A percentile compares a stretch with the other conserved stretches of the same genome.
These are phyloP conservation scores for Epichloe aotearoae DNA, from an alignment of 2,329 filamentous ascomycete species.

Conservation along the genomic window DNA sequence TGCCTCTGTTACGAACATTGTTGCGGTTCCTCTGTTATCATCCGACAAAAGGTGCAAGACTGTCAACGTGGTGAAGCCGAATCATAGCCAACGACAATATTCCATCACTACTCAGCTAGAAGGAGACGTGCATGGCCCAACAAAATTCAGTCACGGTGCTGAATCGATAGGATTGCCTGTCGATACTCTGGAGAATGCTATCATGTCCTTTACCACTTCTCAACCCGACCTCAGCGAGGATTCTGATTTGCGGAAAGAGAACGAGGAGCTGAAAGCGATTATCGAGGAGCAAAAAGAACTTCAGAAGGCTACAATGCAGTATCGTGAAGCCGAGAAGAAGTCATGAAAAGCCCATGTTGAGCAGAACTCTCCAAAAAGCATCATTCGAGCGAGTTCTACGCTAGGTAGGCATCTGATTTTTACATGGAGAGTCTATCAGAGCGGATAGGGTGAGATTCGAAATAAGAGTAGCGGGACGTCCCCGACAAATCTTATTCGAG, in stretches of 20 bases:
- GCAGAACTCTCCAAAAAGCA: background rate
- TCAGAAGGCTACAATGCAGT: conserved; percentile 10
- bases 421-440: too few species aligned
- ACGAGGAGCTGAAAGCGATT: conserved; percentile 31
- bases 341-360: background rate
- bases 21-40: conserved; percentile 53
- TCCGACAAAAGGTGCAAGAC: conserved; percentile 30
- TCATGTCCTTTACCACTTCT: conserved; percentile 4
- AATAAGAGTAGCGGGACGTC: too few species aligned
- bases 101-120: conserved; percentile 52
- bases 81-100: conserved; percentile 51
- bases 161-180: conserved; percentile 35
- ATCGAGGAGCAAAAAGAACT: conserved; percentile 28
- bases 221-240: conserved; percentile 6
- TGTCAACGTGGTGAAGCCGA: conserved; percentile 66
- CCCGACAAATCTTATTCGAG: too few species aligned
- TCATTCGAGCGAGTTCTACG: background rate
- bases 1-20: conserved; percentile 69
- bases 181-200: conserved; percentile 25
- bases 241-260: conserved; percentile 21
- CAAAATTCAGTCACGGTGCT: conserved; percentile 32
- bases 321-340: background rate
- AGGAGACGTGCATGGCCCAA: conserved; percentile 24
- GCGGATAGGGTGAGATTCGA: too few species aligned
- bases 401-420: background rate